These are phyloP conservation scores for Diaporthe sp. DNA, from an alignment of 2,329 filamentous ascomycete genomes.

Conservation along the genomic window DNA sequence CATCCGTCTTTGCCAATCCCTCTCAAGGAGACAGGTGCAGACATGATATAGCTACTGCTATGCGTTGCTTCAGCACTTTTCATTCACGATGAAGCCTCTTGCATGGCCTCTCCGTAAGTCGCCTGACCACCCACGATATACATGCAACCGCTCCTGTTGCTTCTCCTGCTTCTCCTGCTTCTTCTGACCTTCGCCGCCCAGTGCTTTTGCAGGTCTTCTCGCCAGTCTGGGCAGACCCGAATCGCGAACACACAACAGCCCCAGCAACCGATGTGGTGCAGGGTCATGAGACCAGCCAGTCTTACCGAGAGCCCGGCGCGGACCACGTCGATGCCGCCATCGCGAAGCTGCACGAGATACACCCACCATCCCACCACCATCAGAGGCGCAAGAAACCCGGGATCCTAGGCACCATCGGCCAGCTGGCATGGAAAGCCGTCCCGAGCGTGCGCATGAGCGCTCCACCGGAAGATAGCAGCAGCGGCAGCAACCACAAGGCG, in stretches of 20 bases:
- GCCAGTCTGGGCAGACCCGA: constrained; percentile 51
- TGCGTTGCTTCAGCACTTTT: constrained; percentile 27
- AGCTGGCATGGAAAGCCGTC: constrained; percentile 58
- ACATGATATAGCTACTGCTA: constrained; percentile 35
- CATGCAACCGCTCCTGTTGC: not conserved
- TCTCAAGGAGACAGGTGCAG: not conserved
- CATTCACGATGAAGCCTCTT: constrained; percentile 32
- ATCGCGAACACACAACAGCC: constrained; percentile 40
- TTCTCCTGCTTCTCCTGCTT: not conserved
- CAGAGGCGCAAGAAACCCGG: constrained; percentile 56
- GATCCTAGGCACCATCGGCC: constrained; percentile 54
- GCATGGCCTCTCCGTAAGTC: constrained; percentile 50
- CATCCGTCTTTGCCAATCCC: not conserved
- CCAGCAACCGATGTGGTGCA: constrained; percentile 32
- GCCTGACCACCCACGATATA: not conserved
- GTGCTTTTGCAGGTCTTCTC: constrained; percentile 59
- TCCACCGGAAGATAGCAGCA: constrained; percentile 49
- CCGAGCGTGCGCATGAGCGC: constrained; percentile 61
- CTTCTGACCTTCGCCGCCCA: constrained; percentile 38
- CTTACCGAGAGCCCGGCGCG: constrained; percentile 51
- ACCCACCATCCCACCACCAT: constrained; percentile 53
- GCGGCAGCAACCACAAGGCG: constrained; percentile 43
- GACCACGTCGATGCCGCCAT: constrained; percentile 65
- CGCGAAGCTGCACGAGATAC: constrained; percentile 60
- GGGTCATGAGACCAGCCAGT: constrained; percentile 29